These are phyloP conservation scores for Ensete ventricosum DNA, from an alignment of 176 grass and related monocot species.

Conservation along the genomic window DNA sequence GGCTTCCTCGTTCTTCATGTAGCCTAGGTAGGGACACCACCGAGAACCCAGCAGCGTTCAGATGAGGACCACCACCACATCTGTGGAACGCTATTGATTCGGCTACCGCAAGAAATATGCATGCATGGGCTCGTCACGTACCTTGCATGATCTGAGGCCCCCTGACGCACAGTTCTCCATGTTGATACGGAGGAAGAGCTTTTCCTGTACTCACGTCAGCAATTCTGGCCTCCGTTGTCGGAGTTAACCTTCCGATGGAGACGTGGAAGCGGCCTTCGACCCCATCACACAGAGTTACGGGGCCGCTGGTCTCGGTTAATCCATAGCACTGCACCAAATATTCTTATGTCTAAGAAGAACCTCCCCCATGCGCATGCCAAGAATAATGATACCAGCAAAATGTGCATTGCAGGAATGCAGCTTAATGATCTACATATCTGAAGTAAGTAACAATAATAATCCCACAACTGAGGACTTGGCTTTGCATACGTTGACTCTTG, in stretches of 20 bases:
- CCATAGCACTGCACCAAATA: conserved; percentile 39
- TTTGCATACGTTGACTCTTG: too few species aligned
- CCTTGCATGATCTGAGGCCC: conserved; percentile 35
- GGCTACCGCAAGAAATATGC: too few species aligned
- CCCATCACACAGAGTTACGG: conserved; percentile 29
- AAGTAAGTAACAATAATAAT: too few species aligned
- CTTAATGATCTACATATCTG: too few species aligned
- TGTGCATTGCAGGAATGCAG: too few species aligned
- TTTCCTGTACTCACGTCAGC: conserved; percentile 26
- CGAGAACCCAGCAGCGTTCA: background rate
- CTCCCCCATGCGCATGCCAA: too few species aligned
- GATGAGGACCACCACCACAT: background rate
- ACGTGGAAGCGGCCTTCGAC: conserved; percentile 1
- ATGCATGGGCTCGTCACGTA: background rate
- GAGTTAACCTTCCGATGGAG: conserved; percentile 37
- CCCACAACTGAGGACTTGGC: too few species aligned
- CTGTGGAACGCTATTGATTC: too few species aligned
- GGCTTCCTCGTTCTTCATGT: conserved; percentile 36
- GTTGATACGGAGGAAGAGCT: conserved; percentile 17
- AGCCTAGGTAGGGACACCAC: conserved; percentile 11
- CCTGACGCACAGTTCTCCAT: conserved; percentile 40
- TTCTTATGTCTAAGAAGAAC: too few species aligned
- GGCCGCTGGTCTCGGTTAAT: conserved; percentile 38
- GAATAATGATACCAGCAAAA: too few species aligned
- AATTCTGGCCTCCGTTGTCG: conserved; percentile 31